Conservation (phyloP, 2,329 filamentous ascomycete genomes). For the Sporothrix variecibatus region DNA sequence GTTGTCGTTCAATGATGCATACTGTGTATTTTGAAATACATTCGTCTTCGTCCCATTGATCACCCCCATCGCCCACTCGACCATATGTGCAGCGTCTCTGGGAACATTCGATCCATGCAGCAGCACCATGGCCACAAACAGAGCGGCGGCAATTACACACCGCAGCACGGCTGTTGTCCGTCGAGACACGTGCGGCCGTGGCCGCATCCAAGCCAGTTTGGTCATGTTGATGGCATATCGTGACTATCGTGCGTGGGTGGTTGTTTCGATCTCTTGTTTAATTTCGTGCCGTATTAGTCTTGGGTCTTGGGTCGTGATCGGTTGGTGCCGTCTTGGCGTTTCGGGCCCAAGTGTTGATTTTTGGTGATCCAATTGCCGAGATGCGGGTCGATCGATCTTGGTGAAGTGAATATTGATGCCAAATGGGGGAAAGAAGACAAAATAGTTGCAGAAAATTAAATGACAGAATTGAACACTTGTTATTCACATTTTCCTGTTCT, state of each 20-base stretch:
- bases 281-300: neutral
- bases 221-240: neutral
- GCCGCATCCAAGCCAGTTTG: neutral
- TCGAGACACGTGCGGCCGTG: slow-evolving; percentile 11
- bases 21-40: neutral
- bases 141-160: neutral
- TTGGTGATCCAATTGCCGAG: neutral
- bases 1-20: neutral
- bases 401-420: neutral
- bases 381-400: neutral
- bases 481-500: neutral
- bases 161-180: neutral
- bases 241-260: neutral
- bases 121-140: neutral
- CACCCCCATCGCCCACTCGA: neutral
- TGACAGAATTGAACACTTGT: neutral
- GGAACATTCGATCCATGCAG: neutral
- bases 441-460: neutral
- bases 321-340: neutral
- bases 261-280: neutral
- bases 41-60: too few species aligned
- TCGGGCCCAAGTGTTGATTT: neutral
- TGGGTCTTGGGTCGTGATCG: neutral
- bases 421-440: neutral
- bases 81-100: neutral